These are phyloP conservation scores for Pisolithus tinctorius DNA, from an alignment of 768 basidiomycete species.

Conservation along the genomic window DNA sequence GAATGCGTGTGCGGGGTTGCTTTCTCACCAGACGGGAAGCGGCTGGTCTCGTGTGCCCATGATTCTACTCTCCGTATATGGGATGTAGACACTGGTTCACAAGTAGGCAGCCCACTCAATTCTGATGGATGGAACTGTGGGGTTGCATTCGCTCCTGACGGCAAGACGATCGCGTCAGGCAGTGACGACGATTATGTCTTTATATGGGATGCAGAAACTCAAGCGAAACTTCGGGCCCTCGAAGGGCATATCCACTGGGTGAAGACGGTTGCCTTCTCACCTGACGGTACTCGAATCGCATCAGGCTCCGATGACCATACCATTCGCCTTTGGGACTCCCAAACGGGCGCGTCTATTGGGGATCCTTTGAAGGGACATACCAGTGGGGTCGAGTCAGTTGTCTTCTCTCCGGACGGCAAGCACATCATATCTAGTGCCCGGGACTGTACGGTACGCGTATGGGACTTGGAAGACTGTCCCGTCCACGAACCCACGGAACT, in stretches of 20 bases:
- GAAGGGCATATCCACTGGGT: conserved; percentile 2
- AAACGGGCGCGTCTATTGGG: background rate
- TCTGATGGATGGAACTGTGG: background rate
- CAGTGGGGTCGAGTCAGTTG: background rate
- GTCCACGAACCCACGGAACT: background rate
- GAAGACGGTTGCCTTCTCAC: conserved; percentile 3
- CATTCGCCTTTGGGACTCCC: conserved; percentile 3
- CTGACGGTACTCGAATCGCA: conserved; percentile 3
- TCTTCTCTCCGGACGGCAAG: conserved; percentile 2
- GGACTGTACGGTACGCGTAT: conserved; percentile 3
- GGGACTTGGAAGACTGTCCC: conserved; percentile 1
- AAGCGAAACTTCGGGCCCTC: background rate
- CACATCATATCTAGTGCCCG: background rate
- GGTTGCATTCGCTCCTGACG: conserved; percentile 7
- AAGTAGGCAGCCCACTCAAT: conserved; percentile 1
- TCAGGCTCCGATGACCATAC: conserved; percentile 6
- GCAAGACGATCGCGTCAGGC: conserved; percentile 2
- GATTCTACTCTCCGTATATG: background rate
- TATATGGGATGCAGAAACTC: background rate
- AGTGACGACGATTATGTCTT: background rate
- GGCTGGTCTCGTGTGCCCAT: background rate
- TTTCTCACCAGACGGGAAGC: conserved; percentile 3
- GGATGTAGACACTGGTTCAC: conserved; percentile 5
- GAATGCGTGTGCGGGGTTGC: background rate
- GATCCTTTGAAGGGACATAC: conserved; percentile 1